phyloP scores from a whole-genome alignment of 495 filamentous ascomycete genomes.

The Aspergillus diversus region DNA sequence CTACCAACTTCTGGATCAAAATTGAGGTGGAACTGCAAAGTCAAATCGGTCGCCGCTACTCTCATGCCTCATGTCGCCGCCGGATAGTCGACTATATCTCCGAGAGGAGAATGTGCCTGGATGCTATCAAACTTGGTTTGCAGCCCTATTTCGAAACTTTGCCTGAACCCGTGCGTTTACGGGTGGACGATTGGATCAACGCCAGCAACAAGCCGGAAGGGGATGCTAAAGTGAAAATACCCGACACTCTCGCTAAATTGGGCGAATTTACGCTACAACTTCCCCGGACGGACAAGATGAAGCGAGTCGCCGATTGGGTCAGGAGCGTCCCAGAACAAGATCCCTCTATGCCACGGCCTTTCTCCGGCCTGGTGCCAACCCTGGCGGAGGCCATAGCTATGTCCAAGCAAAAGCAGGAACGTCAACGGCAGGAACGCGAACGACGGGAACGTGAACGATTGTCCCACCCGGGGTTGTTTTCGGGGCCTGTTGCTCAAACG shows the following conservation, averaged over 20 bases:
- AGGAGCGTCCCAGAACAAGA: constrained; percentile 25
- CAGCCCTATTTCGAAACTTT: constrained; percentile 9
- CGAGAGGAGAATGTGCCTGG: constrained; percentile 17
- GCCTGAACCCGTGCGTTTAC: constrained; percentile 2
- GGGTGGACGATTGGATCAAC: constrained; percentile 22
- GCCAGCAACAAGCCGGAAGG: constrained; percentile 15
- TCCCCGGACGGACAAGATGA: constrained; percentile 16
- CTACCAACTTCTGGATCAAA: constrained; percentile 28
- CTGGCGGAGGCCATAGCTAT: constrained; percentile 11
- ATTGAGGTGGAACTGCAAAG: constrained; percentile 19
- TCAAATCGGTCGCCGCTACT: constrained; percentile 27
- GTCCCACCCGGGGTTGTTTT: too few species aligned
- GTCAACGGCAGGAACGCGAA: too few species aligned
- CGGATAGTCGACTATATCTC: constrained; percentile 25
- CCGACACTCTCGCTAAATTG: constrained; percentile 11
- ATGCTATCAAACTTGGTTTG: constrained; percentile 11
- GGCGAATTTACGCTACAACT: constrained; percentile 5
- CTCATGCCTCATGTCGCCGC: constrained; percentile 30
- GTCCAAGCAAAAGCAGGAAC: too few species aligned
- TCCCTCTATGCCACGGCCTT: constrained; percentile 5
- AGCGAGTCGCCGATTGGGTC: constrained; percentile 30
- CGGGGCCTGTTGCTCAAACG: neutral
- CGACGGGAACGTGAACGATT: too few species aligned
- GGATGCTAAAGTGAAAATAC: constrained; percentile 14
- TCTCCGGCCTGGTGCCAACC: neutral